Evolutionary conservation across 2,329 filamentous ascomycete species (phyloP).

Genomic region (Cordyceps cateniannulata): DNA sequence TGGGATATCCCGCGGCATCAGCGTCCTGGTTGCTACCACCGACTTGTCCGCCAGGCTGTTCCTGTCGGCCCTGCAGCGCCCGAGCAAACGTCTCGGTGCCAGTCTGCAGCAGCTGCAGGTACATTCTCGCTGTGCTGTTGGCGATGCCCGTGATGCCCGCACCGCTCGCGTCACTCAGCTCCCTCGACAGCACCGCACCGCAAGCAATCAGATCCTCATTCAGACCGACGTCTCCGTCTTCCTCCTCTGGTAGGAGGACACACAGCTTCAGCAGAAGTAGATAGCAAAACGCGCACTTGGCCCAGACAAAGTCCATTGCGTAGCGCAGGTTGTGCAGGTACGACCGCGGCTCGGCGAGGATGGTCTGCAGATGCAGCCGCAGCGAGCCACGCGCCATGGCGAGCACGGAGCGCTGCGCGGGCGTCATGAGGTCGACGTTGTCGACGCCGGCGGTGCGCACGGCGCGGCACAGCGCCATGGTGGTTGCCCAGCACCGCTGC

Average conservation of each 20-base stretch:
- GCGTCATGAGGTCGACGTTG: constrained; percentile 37
- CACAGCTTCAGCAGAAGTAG: constrained; percentile 47
- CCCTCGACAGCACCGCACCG: constrained; percentile 18
- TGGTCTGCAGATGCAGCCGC: constrained; percentile 41
- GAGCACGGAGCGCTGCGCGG: constrained; percentile 39
- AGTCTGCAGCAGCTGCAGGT: constrained; percentile 20
- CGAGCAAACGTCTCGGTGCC: constrained; percentile 20
- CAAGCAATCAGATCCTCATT: constrained; percentile 16
- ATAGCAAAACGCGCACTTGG: constrained; percentile 52
- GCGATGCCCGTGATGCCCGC: constrained; percentile 17
- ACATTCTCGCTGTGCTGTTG: constrained; percentile 29
- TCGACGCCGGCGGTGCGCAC: constrained; percentile 31
- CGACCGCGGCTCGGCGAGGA: constrained; percentile 35
- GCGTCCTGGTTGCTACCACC: background rate
- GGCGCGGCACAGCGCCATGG: constrained; percentile 45
- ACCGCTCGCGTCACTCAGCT: constrained; percentile 20
- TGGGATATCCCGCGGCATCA: background rate
- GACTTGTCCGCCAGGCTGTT: background rate
- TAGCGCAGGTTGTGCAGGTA: constrained; percentile 47
- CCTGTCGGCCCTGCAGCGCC: background rate
- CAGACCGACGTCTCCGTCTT: background rate
- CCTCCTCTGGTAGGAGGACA: constrained; percentile 34
- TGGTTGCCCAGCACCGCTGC: constrained; percentile 47
- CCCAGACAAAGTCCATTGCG: constrained; percentile 53
- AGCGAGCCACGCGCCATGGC: constrained; percentile 44